Percentiles rank a stretch among this genome's conserved stretches.
Evolutionary conservation across 2,329 filamentous ascomycete species (phyloP).

Genomic region (Xylariomycetidae sp.): DNA sequence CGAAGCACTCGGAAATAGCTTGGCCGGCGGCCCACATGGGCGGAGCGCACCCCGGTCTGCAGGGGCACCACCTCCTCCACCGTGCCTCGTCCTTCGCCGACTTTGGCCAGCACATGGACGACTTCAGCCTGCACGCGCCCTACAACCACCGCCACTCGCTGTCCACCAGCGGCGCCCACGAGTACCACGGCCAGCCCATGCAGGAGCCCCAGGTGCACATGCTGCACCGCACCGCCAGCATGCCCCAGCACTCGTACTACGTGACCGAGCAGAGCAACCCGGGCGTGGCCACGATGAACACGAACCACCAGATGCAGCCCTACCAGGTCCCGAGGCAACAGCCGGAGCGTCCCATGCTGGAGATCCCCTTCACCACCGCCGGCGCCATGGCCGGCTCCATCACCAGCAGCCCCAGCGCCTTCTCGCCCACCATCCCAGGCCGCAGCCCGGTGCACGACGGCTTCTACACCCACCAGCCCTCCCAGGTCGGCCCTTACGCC

Average conservation of each 20-base stretch:
- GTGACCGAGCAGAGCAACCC: constrained; percentile 57
- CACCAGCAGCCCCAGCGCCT: constrained; percentile 53
- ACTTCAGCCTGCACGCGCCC: constrained; percentile 37
- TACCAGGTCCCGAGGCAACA: constrained; percentile 49
- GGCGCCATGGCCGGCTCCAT: constrained; percentile 44
- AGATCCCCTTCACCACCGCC: constrained; percentile 45
- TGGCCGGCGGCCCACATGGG: constrained; percentile 43
- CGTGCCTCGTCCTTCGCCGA: constrained; percentile 50
- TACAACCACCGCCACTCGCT: constrained; percentile 44
- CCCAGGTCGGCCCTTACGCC: constrained; percentile 11
- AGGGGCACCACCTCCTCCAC: constrained; percentile 38
- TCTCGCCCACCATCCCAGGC: constrained; percentile 46
- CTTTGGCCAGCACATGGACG: constrained; percentile 45
- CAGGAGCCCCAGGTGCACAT: constrained; percentile 43
- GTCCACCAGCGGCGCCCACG: constrained; percentile 36
- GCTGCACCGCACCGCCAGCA: constrained; percentile 41
- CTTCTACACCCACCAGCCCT: constrained; percentile 48
- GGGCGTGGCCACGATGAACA: constrained; percentile 56
- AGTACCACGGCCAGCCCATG: constrained; percentile 37
- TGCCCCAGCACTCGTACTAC: constrained; percentile 44
- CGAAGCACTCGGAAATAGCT: constrained; percentile 44
- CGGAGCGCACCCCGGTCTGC: constrained; percentile 30
- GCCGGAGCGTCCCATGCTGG: constrained; percentile 38
- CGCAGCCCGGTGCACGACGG: constrained; percentile 46
- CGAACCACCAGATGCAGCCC: constrained; percentile 38